Percentiles rank a stretch among this genome's conserved stretches.
phyloP scores from a whole-genome alignment of 1,284 basidiomycete genomes.

The Phylloporus gajari region DNA sequence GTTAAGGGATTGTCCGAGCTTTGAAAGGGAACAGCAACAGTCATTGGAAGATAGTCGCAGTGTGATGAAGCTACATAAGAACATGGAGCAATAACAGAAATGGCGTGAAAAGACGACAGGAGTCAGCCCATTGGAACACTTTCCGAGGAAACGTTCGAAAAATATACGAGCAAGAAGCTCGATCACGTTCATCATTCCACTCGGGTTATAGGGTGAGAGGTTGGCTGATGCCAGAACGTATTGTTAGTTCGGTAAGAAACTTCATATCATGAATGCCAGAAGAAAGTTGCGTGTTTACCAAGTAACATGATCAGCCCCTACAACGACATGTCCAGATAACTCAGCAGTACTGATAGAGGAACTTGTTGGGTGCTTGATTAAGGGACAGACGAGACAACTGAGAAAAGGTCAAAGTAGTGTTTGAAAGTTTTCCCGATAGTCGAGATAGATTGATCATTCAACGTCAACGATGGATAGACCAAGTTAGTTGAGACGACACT shows the following conservation, averaged over 20 bases:
- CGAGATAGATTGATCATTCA: constrained; percentile 92
- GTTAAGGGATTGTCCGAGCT: constrained; percentile 72
- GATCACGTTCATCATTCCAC: constrained; percentile 72
- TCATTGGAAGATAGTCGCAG: constrained; percentile 87
- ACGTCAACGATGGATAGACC: constrained; percentile 87
- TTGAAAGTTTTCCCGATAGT: constrained; percentile 94
- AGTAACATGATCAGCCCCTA: constrained; percentile 92
- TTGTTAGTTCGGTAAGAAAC: constrained; percentile 84
- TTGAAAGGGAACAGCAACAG: constrained; percentile 84
- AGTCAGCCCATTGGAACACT: constrained; percentile 96
- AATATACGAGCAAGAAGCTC: constrained; percentile 85
- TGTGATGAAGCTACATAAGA: constrained; percentile 92
- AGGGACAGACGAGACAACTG: constrained; percentile 98
- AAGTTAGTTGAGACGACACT: constrained; percentile 57
- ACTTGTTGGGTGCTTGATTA: constrained; percentile 96
- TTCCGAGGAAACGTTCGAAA: constrained; percentile 97
- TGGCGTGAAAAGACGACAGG: constrained; percentile 89
- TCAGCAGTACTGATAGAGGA: constrained; percentile 92
- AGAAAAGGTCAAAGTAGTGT: constrained; percentile 99
- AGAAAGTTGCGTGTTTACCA: constrained; percentile 97
- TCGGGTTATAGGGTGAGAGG: background rate
- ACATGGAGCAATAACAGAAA: constrained; percentile 91
- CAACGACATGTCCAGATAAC: constrained; percentile 86
- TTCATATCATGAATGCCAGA: constrained; percentile 90
- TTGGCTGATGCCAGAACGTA: constrained; percentile 21